A percentile compares a stretch with the other conserved stretches of the same genome.
Evolutionary conservation across 2,329 filamentous ascomycete genomes (phyloP).

Genomic region (Fusarium nanum): DNA sequence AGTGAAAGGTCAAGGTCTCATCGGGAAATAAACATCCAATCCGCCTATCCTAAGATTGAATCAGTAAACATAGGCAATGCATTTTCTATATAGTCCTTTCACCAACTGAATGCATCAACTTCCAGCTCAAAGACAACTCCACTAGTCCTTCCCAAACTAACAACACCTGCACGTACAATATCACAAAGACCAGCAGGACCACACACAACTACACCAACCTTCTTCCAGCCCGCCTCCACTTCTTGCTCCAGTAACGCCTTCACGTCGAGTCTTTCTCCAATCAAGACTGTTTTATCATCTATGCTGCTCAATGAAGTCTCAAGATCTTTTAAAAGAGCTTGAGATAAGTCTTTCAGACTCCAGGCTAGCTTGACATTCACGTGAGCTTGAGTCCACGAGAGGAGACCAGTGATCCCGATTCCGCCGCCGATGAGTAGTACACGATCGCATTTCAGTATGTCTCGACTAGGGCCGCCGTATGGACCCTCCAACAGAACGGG

Average conservation of each 20-base stretch:
- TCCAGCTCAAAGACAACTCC: background rate
- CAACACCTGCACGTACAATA: background rate
- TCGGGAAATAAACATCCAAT: no score
- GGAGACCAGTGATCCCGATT: background rate
- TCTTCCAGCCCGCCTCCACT: background rate
- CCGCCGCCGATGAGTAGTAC: background rate
- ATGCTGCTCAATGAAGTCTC: background rate
- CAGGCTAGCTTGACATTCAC: background rate
- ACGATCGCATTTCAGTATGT: background rate
- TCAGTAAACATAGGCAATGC: background rate
- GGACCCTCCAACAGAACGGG: background rate
- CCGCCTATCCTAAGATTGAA: no score
- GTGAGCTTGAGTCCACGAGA: fast-evolving
- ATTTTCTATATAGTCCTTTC: background rate
- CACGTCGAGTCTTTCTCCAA: background rate
- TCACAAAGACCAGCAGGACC: background rate
- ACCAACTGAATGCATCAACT: background rate
- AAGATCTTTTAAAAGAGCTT: background rate
- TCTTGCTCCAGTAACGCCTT: background rate
- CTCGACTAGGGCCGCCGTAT: background rate
- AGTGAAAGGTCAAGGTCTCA: no score
- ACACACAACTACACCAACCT: background rate
- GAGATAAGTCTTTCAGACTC: background rate
- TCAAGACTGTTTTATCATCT: background rate
- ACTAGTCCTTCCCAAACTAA: background rate